Evolutionary conservation across 805 yeast genomes (phyloP), one percentile per base, ranked within the genome.

Genomic region (Cyberlindnera xylosilytica): DNA sequence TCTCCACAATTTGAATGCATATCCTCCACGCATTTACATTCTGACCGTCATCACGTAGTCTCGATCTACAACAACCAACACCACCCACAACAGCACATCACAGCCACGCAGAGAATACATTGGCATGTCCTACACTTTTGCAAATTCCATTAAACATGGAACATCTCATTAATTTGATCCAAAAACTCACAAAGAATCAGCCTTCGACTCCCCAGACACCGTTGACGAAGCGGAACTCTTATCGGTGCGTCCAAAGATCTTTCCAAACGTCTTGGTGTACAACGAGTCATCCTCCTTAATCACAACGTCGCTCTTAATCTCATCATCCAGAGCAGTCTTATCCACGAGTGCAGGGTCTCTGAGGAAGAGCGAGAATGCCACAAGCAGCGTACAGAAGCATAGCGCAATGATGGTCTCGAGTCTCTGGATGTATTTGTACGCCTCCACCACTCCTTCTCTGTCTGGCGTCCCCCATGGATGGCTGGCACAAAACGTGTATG

Each of bases 391-490:
- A 58, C 77, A 69, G 53, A 81, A 68, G 40, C 74, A 68, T 16
- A 66, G 40, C 15, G 81, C 84, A 29, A 76, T 70, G 38, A 74
- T 63, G 43, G 80, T 70, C 58, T 81, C 73, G 42, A 78, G 58
- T 52, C 71, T 70, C 62, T 83, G 89, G 36, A 79, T 71, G 42
- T 79, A 64, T 43, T 73, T 72, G 59, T 83, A 84, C 2, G 85
- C 73, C 36, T 57, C 62, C 3, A 80, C 83, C 36, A 80, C 69
- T 3, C 76, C 81, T 3, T 55, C 57, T 61, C 91, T 75, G 45
- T 71, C 76, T 15, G 81, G 76, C 1, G 86, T 68, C 3, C 81
- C 88, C 84, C 86, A 79, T 2, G 78, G 58, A 53, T 81, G 69
- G 0, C 53, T 52, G 3, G 56, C 44, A 36, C 74, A 67, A 50